Conservation (phyloP, 2,329 filamentous ascomycete genomes). For the Conoideocrella luteorostrata region DNA sequence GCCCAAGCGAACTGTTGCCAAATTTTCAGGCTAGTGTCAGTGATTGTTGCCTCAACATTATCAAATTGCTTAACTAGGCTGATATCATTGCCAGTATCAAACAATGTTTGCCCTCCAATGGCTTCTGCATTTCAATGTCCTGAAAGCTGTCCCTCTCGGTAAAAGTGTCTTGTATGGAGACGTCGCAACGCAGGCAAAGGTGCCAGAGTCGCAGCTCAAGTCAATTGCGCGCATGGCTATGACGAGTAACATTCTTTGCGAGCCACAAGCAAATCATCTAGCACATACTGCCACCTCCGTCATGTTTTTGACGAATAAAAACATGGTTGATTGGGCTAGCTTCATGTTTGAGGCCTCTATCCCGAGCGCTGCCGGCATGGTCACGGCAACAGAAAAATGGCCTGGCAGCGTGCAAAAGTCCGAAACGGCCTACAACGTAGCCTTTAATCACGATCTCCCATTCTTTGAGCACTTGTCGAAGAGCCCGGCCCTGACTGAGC, state of each 20-base stretch:
- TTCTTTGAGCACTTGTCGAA: constrained; percentile 27
- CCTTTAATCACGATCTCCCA: constrained; percentile 17
- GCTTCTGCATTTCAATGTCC: constrained; percentile 10
- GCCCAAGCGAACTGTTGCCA: background rate
- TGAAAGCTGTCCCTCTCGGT: constrained; percentile 10
- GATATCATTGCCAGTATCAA: constrained; percentile 1
- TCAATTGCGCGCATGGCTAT: constrained; percentile 31
- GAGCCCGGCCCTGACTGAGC: constrained; percentile 14
- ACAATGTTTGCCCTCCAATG: constrained; percentile 2
- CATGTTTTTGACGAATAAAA: constrained; percentile 17
- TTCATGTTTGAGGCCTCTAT: constrained; percentile 22
- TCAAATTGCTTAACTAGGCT: too few species aligned
- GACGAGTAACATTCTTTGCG: constrained; percentile 25
- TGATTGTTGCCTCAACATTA: too few species aligned
- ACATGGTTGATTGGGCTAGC: constrained; percentile 22
- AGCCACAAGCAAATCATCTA: constrained; percentile 21
- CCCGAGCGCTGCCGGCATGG: constrained; percentile 17
- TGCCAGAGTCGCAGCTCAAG: constrained; percentile 16
- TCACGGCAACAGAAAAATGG: constrained; percentile 21
- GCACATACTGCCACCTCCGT: constrained; percentile 27
- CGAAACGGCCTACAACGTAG: constrained; percentile 24
- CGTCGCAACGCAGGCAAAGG: constrained; percentile 10
- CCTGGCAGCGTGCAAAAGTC: constrained; percentile 15
- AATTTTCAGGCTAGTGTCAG: background rate
- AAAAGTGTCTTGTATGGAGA: constrained; percentile 10